phyloP scores from a whole-genome alignment of 2,329 filamentous ascomycete species.

The Paramyrothecium sp. region DNA sequence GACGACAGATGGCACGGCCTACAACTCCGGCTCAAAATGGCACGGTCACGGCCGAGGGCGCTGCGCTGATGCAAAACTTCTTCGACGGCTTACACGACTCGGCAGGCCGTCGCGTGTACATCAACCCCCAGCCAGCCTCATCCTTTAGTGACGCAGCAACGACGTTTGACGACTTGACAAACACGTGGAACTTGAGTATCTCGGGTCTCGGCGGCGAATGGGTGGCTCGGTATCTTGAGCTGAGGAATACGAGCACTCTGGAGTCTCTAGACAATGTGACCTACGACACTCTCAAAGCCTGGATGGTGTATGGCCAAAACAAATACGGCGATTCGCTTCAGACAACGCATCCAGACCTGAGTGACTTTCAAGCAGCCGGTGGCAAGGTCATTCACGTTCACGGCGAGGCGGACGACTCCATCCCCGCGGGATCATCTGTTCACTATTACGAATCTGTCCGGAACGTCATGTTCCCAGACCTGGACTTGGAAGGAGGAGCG shows the following conservation, averaged over 20 bases:
- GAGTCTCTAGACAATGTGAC: conserved; percentile 42
- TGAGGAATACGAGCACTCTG: conserved; percentile 31
- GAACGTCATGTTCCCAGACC: conserved; percentile 42
- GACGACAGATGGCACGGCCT: conserved; percentile 12
- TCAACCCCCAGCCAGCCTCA: conserved; percentile 29
- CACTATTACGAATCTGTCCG: conserved; percentile 54
- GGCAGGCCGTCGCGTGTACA: conserved; percentile 30
- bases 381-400: conserved; percentile 58
- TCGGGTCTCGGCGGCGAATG: conserved; percentile 28
- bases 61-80: conserved; percentile 28
- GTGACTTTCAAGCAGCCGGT: conserved; percentile 43
- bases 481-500: conserved; percentile 34
- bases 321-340: conserved; percentile 50
- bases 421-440: conserved; percentile 51
- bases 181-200: conserved; percentile 27
- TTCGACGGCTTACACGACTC: conserved; percentile 34
- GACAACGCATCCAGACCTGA: conserved; percentile 52
- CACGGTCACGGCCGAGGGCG: conserved; percentile 27
- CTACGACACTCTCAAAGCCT: conserved; percentile 50
- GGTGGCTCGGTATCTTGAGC: conserved; percentile 38
- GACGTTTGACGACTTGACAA: conserved; percentile 25
- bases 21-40: conserved; percentile 29
- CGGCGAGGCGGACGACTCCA: conserved; percentile 50
- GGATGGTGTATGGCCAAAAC: conserved; percentile 48
- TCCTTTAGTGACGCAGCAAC: conserved; percentile 31